Evolutionary conservation across 1,139 yeast genomes (phyloP).

Genomic region (Petasospora rhodanensis): DNA sequence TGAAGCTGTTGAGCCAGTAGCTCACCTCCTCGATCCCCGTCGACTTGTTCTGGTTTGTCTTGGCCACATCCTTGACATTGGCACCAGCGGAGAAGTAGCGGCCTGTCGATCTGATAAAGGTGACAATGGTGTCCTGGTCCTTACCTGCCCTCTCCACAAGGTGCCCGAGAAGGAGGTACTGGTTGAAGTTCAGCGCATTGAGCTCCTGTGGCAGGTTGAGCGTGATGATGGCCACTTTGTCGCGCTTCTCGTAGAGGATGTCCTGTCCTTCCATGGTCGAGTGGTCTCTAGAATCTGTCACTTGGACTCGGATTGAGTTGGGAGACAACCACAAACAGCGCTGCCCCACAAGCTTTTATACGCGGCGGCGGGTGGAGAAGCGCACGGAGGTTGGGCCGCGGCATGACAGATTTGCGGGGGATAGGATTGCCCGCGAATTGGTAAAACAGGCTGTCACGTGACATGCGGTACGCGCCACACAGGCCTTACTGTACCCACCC

Average conservation of each 20-base stretch:
- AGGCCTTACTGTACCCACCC: too few relatives aligned
- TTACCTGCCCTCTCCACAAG: conserved; percentile 59
- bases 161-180: conserved; percentile 60
- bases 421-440: too few relatives aligned
- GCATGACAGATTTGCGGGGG: too few relatives aligned
- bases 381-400: too few relatives aligned
- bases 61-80: conserved; percentile 41
- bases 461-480: too few relatives aligned
- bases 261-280: conserved; percentile 31
- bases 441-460: too few relatives aligned
- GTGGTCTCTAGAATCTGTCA: too few relatives aligned
- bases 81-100: conserved; percentile 87
- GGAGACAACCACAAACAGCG: too few relatives aligned
- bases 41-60: conserved; percentile 21
- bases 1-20: conserved; percentile 56
- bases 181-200: conserved; percentile 67
- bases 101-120: conserved; percentile 70
- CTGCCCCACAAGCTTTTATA: too few relatives aligned
- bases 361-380: too few relatives aligned
- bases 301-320: too few relatives aligned
- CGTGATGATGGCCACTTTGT: conserved; percentile 58
- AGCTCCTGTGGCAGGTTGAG: conserved; percentile 57
- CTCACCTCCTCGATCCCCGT: conserved; percentile 33
- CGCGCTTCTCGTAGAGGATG: conserved; percentile 50
- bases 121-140: conserved; percentile 61